Conservation (phyloP, 2,329 filamentous ascomycete species). For the Hymenoscyphus albidus region DNA sequence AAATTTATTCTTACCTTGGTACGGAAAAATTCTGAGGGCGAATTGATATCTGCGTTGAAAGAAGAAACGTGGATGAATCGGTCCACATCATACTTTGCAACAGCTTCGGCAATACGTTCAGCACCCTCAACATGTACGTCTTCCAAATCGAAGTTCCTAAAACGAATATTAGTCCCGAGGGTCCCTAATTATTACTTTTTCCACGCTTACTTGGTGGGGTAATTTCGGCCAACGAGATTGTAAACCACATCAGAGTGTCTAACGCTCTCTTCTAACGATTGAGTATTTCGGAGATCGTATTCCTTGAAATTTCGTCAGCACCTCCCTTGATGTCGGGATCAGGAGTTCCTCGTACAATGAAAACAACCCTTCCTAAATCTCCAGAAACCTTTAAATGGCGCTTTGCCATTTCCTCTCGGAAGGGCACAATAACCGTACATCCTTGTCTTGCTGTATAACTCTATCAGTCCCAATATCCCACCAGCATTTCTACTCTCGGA, state of each 20-base stretch:
- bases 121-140: slow-evolving; percentile 93
- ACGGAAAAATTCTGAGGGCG: slow-evolving; percentile 81
- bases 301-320: slow-evolving; percentile 52
- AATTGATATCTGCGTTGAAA: slow-evolving; percentile 79
- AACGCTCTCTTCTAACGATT: slow-evolving; percentile 94
- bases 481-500: slow-evolving; percentile 11
- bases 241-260: slow-evolving; percentile 97
- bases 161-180: background rate
- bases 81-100: slow-evolving; percentile 97
- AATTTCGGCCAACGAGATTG: slow-evolving; percentile 90
- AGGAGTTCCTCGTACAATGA: slow-evolving; percentile 55
- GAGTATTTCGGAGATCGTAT: slow-evolving; percentile 90
- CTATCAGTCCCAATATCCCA: slow-evolving; percentile 22
- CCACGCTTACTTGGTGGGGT: slow-evolving; percentile 78
- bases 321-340: background rate
- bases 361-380: slow-evolving; percentile 84
- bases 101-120: slow-evolving; percentile 87
- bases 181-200: background rate
- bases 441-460: slow-evolving; percentile 70
- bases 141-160: slow-evolving; percentile 84
- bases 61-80: slow-evolving; percentile 96
- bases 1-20: slow-evolving; percentile 64
- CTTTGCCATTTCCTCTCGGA: slow-evolving; percentile 96
- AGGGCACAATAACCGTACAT: slow-evolving; percentile 91
- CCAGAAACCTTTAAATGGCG: slow-evolving; percentile 94